Evolutionary conservation across 768 basidiomycete species (phyloP).

Genomic region (Collybiopsis luxurians): DNA sequence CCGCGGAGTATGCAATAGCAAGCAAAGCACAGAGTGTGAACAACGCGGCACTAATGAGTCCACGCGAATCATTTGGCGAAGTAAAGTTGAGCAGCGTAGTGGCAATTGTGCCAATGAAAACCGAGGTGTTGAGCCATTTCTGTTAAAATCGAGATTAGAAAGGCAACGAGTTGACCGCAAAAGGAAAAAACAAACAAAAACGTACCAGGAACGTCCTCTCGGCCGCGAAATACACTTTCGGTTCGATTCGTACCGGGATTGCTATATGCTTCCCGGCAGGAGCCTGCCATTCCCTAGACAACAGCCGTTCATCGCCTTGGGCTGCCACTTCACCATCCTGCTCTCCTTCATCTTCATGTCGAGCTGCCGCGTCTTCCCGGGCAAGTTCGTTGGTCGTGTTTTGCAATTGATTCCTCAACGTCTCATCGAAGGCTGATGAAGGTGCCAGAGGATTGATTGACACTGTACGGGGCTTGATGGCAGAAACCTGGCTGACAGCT

Average conservation of each 20-base stretch:
- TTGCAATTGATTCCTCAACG: constrained; percentile 65
- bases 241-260: constrained; percentile 94
- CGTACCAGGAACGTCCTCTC: constrained; percentile 92
- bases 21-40: constrained; percentile 91
- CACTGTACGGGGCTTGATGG: constrained; percentile 33
- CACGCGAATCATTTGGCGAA: constrained; percentile 64
- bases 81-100: constrained; percentile 89
- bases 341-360: constrained; percentile 39
- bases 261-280: constrained; percentile 87
- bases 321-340: constrained; percentile 20
- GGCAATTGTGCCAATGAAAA: constrained; percentile 86
- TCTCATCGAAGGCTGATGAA: constrained; percentile 81
- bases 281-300: constrained; percentile 71
- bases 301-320: constrained; percentile 46
- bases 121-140: constrained; percentile 89
- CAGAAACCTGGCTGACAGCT: constrained; percentile 9
- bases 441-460: constrained; percentile 88
- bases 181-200: constrained; percentile 9
- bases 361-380: constrained; percentile 16
- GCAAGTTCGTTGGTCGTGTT: constrained; percentile 23
- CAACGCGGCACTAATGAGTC: constrained; percentile 81
- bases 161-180: neutral
- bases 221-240: constrained; percentile 96
- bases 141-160: constrained; percentile 25
- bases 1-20: constrained; percentile 83